Conservation (phyloP, 176 grass and related monocot species). For the Carex myosuroides region DNA sequence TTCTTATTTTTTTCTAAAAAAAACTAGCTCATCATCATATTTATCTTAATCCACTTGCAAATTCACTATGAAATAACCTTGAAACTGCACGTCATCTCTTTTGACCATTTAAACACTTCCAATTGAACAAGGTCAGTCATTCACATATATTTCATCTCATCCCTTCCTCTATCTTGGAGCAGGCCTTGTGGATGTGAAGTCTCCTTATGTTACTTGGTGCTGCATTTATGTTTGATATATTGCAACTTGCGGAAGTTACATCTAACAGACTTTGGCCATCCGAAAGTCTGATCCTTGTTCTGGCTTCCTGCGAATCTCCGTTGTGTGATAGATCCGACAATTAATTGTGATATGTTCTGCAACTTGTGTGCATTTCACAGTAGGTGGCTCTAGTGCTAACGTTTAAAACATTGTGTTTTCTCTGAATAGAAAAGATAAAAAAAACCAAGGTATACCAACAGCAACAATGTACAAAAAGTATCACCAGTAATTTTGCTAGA, state of each 20-base stretch:
- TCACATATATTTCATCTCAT: background rate
- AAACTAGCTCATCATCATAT: no score
- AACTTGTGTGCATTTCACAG: background rate
- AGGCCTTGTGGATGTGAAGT: no score
- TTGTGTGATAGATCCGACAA: background rate
- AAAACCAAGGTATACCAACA: background rate
- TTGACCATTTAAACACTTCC: background rate
- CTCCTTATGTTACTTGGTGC: no score
- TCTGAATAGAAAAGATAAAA: background rate
- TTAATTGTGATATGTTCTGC: background rate
- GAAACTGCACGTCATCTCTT: no score
- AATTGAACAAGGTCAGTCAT: background rate
- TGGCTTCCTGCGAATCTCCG: background rate
- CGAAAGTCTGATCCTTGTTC: background rate
- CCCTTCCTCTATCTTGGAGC: background rate
- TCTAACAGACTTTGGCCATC: no score
- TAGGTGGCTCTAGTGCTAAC: background rate
- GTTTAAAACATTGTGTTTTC: background rate
- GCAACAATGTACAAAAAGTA: background rate
- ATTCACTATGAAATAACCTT: no score
- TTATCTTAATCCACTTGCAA: no score
- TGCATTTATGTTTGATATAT: no score
- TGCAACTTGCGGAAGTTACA: no score
- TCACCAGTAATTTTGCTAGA: background rate
- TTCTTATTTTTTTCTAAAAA: no score